These are phyloP conservation scores for Conticribra weissflogii DNA, from an alignment of 108 stramenopile genomes.

Conservation along the genomic window DNA sequence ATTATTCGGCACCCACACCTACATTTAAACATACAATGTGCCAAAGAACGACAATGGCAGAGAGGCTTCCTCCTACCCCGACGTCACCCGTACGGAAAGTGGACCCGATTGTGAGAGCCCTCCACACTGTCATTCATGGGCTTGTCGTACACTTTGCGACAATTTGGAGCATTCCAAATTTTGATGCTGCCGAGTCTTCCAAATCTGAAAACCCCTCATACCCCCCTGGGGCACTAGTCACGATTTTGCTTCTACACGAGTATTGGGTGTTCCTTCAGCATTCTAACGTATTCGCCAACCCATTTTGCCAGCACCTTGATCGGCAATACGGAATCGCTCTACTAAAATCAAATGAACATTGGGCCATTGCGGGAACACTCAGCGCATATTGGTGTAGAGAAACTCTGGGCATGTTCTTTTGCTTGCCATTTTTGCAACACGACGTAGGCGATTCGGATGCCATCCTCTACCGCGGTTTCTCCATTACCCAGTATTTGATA, in stretches of 20 bases:
- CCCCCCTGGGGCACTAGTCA: background rate
- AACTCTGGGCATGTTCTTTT: conserved; percentile 46
- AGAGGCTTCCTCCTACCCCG: background rate
- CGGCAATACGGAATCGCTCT: conserved; percentile 58
- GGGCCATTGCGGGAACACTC: conserved; percentile 57
- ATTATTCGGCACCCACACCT: no score
- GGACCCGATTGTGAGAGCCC: conserved; percentile 52
- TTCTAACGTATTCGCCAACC: conserved; percentile 54
- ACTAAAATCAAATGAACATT: conserved; percentile 49
- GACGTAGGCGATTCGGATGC: background rate
- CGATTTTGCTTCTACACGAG: conserved; percentile 44
- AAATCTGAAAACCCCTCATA: background rate
- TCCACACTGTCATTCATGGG: conserved; percentile 53
- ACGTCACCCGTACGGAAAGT: conserved; percentile 32
- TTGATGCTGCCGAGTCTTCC: background rate
- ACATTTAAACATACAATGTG: no score
- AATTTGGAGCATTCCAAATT: conserved; percentile 41
- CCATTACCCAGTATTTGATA: conserved; percentile 51
- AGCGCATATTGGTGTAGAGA: conserved; percentile 57
- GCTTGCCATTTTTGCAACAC: conserved; percentile 42
- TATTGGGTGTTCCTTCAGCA: conserved; percentile 64
- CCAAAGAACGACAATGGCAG: no score
- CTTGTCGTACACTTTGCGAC: conserved; percentile 52
- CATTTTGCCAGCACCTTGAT: conserved; percentile 52
- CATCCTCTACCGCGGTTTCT: conserved; percentile 1